Evolutionary conservation across 306 rosid genomes (phyloP).

Genomic region (Senna siamea): DNA sequence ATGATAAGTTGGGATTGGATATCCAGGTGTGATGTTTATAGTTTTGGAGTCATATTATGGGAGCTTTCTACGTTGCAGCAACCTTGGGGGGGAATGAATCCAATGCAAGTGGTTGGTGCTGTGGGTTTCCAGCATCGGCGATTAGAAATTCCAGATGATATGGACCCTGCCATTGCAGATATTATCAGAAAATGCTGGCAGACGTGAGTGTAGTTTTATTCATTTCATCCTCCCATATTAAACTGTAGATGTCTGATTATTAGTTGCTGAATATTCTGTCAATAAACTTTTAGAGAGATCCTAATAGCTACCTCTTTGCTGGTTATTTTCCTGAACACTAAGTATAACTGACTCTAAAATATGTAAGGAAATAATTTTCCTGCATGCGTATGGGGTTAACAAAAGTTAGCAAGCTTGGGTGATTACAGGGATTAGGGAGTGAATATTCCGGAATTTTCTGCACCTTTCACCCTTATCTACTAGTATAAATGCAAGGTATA

Average conservation of each 20-base stretch:
- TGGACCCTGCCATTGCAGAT: conserved; percentile 78
- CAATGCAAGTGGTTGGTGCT: conserved; percentile 99
- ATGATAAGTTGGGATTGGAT: conserved; percentile 29
- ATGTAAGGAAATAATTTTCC: neutral
- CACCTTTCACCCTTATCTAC: too few species aligned
- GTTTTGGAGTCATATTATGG: conserved; percentile 96
- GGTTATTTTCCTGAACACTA: too few species aligned
- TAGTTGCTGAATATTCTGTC: too few species aligned
- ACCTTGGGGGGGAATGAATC: conserved; percentile 99
- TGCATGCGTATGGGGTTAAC: too few species aligned
- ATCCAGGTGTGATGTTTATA: conserved; percentile 89
- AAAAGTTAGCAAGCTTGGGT: neutral
- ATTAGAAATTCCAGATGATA: conserved; percentile 85
- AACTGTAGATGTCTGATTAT: too few species aligned
- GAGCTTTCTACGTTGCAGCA: conserved; percentile 91
- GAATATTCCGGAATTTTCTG: conserved; percentile 3
- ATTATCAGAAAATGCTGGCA: conserved; percentile 91
- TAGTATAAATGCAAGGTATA: too few species aligned
- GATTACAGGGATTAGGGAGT: neutral
- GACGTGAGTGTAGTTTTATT: conserved; percentile 67
- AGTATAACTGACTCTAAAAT: neutral
- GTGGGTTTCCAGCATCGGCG: conserved; percentile 99
- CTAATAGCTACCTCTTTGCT: too few species aligned
- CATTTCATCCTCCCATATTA: too few species aligned
- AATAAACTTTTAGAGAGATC: too few species aligned